Evolutionary conservation across 768 basidiomycete species (phyloP), one percentile per base, ranked within the genome.

Genomic region (Lactarius hengduanensis): DNA sequence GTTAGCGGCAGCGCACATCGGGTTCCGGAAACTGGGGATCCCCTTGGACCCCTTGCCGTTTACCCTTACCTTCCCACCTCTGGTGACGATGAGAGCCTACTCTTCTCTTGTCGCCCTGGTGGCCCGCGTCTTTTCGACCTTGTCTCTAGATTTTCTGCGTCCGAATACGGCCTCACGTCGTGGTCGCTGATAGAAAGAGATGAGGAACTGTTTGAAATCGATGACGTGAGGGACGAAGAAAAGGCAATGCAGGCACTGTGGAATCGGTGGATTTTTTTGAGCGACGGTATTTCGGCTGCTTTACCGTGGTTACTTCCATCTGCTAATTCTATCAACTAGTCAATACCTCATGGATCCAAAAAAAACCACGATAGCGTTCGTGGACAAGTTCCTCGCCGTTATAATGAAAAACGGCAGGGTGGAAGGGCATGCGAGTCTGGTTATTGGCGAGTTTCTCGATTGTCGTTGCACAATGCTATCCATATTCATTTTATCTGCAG

Each of bases 201-300:
- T 71, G 91, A 91, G 58, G 90, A 92, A 68, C 79, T 92, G 0
- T 91, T 85, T 64, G 88, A 91, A 67, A 77, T 82, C 55, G 87
- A 90, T 66, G 86, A 91, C 71, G 78, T 91, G 13, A 79, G 79
- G 47, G 90, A 91, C 64, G 89, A 91, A 68, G 85, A 89, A 65
- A 93, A 92, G 74, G 86, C 91, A 8, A 88, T 93, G 79, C 84
- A 86, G 63, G 89, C 90, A 6, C 76, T 92, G 15, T 92, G 91
- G 91, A 84, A 79, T 15, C 74, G 91, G 60, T 92, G 90, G 90
- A 89, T 91, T 3, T 75, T 59, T 73, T 86, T 38, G 81, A 89
- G 71, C 76, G 84, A 67, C 66, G 66, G 66, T 67, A 18, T 18
- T 41, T 59, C 32, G 5, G 18, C 5, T 8, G 2, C 50, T 47